Percentiles rank a stretch among this genome's conserved stretches.
These are phyloP conservation scores for Funneliformis geosporum DNA, from an alignment of 192 early-diverging fungal genomes.

Conservation along the genomic window DNA sequence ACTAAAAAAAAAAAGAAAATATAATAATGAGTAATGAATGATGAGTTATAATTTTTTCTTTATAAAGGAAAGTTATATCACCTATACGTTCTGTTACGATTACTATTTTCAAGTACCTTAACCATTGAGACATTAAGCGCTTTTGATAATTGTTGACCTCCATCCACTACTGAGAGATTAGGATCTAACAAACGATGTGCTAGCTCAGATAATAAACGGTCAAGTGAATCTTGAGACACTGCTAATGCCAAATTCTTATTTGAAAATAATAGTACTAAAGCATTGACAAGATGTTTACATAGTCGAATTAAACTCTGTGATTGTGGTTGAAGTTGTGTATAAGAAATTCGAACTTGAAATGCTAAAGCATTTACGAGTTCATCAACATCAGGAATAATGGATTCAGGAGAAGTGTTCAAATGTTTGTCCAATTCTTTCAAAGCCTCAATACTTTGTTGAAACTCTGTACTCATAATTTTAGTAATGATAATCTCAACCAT, in stretches of 20 bases:
- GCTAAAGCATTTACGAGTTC: slow-evolving; percentile 71
- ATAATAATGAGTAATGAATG: neutral
- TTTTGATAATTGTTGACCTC: slow-evolving; percentile 60
- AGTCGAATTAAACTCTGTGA: slow-evolving; percentile 59
- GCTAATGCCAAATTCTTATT: slow-evolving; percentile 64
- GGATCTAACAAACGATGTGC: slow-evolving; percentile 82
- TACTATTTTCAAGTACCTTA: slow-evolving; percentile 85
- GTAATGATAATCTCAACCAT: slow-evolving; percentile 68
- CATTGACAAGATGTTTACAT: slow-evolving; percentile 78
- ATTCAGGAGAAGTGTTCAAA: slow-evolving; percentile 53
- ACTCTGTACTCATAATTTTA: slow-evolving; percentile 67
- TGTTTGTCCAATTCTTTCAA: slow-evolving; percentile 73
- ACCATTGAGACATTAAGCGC: slow-evolving; percentile 89
- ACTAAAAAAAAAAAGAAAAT: slow-evolving; percentile 38
- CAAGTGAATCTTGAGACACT: slow-evolving; percentile 65
- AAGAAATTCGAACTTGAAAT: slow-evolving; percentile 73
- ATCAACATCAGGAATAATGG: slow-evolving; percentile 61
- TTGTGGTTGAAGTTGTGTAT: slow-evolving; percentile 55
- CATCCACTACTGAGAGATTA: slow-evolving; percentile 59
- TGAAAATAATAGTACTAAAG: slow-evolving; percentile 77
- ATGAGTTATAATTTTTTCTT: neutral
- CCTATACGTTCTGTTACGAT: slow-evolving; percentile 76
- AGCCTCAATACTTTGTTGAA: slow-evolving; percentile 68
- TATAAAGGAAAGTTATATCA: slow-evolving; percentile 27
- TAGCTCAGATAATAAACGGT: slow-evolving; percentile 74